Evolutionary conservation across 2,329 filamentous ascomycete species (phyloP).

Genomic region (Claviceps monticola): DNA sequence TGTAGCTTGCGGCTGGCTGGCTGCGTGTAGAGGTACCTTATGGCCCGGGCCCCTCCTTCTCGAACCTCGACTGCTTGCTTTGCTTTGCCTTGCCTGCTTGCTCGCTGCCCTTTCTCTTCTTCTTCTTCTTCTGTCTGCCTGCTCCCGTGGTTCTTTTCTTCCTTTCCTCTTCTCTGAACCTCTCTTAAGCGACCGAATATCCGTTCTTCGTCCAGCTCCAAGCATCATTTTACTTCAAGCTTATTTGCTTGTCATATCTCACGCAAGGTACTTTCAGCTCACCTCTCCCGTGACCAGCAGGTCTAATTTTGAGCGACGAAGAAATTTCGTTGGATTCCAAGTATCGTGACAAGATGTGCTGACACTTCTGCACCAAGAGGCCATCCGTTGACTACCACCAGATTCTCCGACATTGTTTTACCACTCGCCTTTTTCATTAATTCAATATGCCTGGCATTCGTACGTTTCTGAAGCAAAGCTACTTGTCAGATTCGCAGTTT

Average conservation of each 20-base stretch:
- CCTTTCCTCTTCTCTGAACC: slow-evolving; percentile 1
- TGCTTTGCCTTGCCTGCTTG: slow-evolving; percentile 3
- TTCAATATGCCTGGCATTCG: slow-evolving; percentile 38
- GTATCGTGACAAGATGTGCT: neutral
- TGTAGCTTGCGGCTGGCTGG: neutral
- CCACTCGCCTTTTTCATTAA: neutral
- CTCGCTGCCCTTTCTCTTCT: neutral
- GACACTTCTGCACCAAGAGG: neutral
- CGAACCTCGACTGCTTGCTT: slow-evolving; percentile 3
- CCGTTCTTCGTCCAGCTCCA: slow-evolving; percentile 3
- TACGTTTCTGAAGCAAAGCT: slow-evolving; percentile 17
- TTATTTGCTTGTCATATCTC: slow-evolving; percentile 4
- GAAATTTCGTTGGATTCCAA: neutral
- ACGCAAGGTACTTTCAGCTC: slow-evolving; percentile 1
- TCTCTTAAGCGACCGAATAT: slow-evolving; percentile 4
- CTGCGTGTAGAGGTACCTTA: neutral
- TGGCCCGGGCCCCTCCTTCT: slow-evolving; percentile 4
- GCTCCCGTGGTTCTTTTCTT: slow-evolving; percentile 3
- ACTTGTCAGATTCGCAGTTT: neutral
- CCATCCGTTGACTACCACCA: neutral
- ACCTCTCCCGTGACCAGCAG: neutral
- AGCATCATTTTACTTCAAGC: slow-evolving; percentile 5
- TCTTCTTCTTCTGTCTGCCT: neutral
- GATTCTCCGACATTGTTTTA: neutral
- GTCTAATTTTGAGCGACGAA: neutral